Base-by-base conservation (phyloP, 2,329 filamentous ascomycete species). In the Dactylellina drechsleri region DNA sequence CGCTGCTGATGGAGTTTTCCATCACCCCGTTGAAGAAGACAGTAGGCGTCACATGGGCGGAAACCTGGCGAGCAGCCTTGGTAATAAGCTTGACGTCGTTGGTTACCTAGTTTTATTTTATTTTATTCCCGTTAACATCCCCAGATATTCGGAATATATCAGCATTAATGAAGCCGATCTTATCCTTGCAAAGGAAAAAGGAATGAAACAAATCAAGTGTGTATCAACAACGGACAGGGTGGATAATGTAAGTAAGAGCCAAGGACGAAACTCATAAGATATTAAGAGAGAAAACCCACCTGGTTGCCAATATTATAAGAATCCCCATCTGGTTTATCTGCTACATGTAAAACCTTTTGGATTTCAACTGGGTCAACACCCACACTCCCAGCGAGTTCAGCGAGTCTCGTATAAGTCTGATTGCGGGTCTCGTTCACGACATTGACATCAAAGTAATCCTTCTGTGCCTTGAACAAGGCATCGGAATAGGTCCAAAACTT, bases 1-100 rank as follows among this genome's bases (percentile, higher is more conserved):
- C 87, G 70, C 91, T 94, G 77, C 89, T 90, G 77, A 97, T 91
- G 59, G 90, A 88, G 77, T 87, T 88, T 80, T 91, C 91, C 58
- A 96, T 89, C 23, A 96, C 87, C 0, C 93, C 93, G 82, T 98
- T 89, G 81, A 96, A 93, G 58, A 96, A 85, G 18, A 94, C 92
- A 0, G 93, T 97, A 1, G 94, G 94, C 49, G 92, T 94, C 47
- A 97, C 92, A 84, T 98, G 94, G 50, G 97, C 88, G 12, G 93
- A 91, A 7, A 91, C 87, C 78, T 95, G 83, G 50, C 94, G 85
- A 79, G 92, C 87, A 81, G 90, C 90, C 86, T 93, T 96, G 76
- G 94, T 88, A 79, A 94, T 84, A 57, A 92, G 82, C 85, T 97
- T 97, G 66, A 97, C 82, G 82, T 97, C 92, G 81, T 91, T 87